These are phyloP conservation scores for Leishmania aethiopica DNA, from an alignment of 208 protist species.

Conservation along the genomic window DNA sequence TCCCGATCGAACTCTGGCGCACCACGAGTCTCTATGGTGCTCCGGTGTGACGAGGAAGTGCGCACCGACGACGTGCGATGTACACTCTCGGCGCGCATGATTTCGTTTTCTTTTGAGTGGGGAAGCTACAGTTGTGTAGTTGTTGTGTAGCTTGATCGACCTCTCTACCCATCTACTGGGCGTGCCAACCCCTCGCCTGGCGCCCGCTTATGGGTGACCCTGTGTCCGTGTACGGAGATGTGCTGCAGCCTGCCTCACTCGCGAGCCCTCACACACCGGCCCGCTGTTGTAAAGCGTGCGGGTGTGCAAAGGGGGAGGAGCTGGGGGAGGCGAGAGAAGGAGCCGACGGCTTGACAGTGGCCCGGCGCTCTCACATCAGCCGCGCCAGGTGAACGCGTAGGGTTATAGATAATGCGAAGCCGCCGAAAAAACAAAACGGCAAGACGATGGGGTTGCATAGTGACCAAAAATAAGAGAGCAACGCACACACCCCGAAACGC, in stretches of 20 bases:
- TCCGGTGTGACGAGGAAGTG: slow-evolving; percentile 62
- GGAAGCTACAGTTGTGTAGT: neutral
- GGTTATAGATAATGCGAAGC: neutral
- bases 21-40: slow-evolving; percentile 62
- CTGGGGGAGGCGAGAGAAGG: neutral
- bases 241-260: neutral
- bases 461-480: neutral
- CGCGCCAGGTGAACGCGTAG: neutral
- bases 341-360: neutral
- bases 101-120: neutral
- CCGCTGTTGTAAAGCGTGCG: neutral
- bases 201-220: neutral
- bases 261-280: neutral
- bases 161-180: neutral
- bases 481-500: neutral
- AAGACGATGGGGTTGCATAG: neutral
- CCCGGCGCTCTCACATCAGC: neutral
- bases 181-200: neutral
- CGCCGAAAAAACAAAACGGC: neutral
- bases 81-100: slow-evolving; percentile 4
- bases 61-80: slow-evolving; percentile 23
- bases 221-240: neutral
- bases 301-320: neutral
- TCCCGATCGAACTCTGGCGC: slow-evolving; percentile 62
- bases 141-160: neutral